Evolutionary conservation across 1,284 basidiomycete species (phyloP), one percentile per base, ranked within the genome.

Genomic region (Pyrrhoderma lamaoense): DNA sequence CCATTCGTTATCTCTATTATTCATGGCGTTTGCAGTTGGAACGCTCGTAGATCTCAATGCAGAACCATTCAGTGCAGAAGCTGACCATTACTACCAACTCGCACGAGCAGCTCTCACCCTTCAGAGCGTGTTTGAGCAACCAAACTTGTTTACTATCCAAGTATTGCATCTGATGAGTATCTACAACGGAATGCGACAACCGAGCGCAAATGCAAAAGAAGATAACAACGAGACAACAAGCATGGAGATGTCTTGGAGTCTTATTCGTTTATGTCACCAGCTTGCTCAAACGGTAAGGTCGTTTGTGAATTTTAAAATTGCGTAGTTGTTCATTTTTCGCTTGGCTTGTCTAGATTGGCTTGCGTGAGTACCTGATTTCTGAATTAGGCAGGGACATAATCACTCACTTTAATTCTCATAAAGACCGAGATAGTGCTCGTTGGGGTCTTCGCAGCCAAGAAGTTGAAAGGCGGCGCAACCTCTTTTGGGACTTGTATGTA

Each of bases 401-500:
- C 9, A 37, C 45, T 43, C 9, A 34, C 42, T 23, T 18, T 13
- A 43, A 21, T 25, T 21, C 35, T 37, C 13, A 18, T 36, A 54
- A 31, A 85, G 82, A 85, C 60, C 79, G 82, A 2, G 82, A 85
- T 61, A 80, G 78, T 59, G 80, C 80, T 5, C 70, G 82, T 38
- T 85, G 82, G 81, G 75, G 78, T 37, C 64, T 82, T 34, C 58
- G 72, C 3, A 70, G 72, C 5, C 66, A 70, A 4, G 82, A 85
- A 60, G 79, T 82, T 2, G 79, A 85, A 65, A 80, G 82, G 60
- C 74, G 82, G 3, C 71, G 82, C n/a, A 76, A 76, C 1, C 62
- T 85, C 19, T 85, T 85, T 59, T 85, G 83, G 83, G 83, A 85
- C 58, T 57, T 85, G 27, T 83, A 80, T 58, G 77, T 82, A 55